Base-by-base conservation (phyloP, 306 rosid genomes). In the Betula pendula region DNA sequence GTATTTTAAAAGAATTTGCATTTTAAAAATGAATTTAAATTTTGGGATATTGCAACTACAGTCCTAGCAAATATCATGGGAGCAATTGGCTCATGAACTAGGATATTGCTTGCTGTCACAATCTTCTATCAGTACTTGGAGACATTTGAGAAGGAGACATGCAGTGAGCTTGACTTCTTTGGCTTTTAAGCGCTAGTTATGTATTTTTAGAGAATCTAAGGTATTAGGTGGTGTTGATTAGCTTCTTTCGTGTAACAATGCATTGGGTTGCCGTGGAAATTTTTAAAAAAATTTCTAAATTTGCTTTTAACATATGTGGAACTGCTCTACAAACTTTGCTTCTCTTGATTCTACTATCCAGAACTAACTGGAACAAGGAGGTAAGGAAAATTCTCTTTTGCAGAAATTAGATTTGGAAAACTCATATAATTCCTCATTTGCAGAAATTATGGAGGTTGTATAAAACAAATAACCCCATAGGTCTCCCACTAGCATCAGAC, bases 31-130 rank as follows among this genome's bases (percentile, higher is more conserved):
- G n/a, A n/a, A n/a, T n/a, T n/a, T n/a, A n/a, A n/a, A n/a, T n/a
- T n/a, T n/a, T n/a, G n/a, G n/a, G n/a, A n/a, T n/a, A n/a, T n/a
- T n/a, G n/a, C n/a, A n/a, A n/a, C n/a, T 58, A 89, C 97, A 1
- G 92, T 89, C 83, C 52, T 88, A 83, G 94, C 94, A 0, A 92
- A 89, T 79, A 84, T 91, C 73, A 86, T 84, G 92, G 96, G 92
- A 0, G 92, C 94, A 42, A 89, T 88, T 40, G 94, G 94, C 9
- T 86, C 91, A 2, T 92, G 94, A 45, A 89, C 92, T 1, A 90
- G 94, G 17, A 85, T 85, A 48, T 76, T 89, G 5, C 91, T 91
- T 67, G 97, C 92, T 1, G 93, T 85, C 25, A 91, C 94, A 22
- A 88, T 86, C 84, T 83, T 89, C 9, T 89, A 89, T 59, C 89